Percentiles rank a stretch among this genome's conserved stretches.
Evolutionary conservation across 2,329 filamentous ascomycete genomes (phyloP).

Genomic region (Phyllachora maydis): DNA sequence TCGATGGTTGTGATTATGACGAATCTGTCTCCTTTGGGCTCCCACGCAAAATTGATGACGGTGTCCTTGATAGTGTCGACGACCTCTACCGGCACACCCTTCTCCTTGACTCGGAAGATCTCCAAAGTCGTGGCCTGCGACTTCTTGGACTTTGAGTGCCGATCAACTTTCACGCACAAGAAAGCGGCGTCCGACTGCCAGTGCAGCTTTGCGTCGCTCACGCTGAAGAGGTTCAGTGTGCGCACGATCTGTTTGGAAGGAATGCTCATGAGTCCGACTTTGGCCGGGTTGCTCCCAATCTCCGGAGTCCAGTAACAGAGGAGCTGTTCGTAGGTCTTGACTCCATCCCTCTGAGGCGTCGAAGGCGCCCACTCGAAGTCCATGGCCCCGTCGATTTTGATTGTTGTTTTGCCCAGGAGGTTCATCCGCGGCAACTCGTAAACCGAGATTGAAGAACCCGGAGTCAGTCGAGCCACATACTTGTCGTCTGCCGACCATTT

Average conservation of each 20-base stretch:
- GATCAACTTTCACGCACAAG: slow-evolving; percentile 94
- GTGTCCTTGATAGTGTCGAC: slow-evolving; percentile 96
- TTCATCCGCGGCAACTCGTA: slow-evolving; percentile 79
- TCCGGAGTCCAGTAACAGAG: slow-evolving; percentile 99
- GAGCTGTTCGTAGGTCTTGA: slow-evolving; percentile 88
- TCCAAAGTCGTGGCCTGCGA: slow-evolving; percentile 91
- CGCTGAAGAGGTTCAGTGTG: slow-evolving; percentile 93
- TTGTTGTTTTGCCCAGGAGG: slow-evolving; percentile 74
- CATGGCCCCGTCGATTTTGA: slow-evolving; percentile 92
- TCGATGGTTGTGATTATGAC: slow-evolving; percentile 92
- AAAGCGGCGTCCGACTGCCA: slow-evolving; percentile 94
- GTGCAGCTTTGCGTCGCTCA: slow-evolving; percentile 92
- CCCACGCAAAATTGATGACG: slow-evolving; percentile 99
- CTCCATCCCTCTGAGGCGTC: slow-evolving; percentile 56
- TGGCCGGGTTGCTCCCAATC: slow-evolving; percentile 91
- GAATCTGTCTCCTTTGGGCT: slow-evolving; percentile 93
- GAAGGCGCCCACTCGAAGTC: slow-evolving; percentile 97
- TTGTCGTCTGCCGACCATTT: slow-evolving; percentile 98
- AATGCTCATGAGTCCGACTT: slow-evolving; percentile 90
- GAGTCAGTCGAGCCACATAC: slow-evolving; percentile 83
- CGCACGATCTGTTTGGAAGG: slow-evolving; percentile 88
- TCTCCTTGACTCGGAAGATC: slow-evolving; percentile 93
- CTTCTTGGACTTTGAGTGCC: slow-evolving; percentile 98
- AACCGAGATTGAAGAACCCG: slow-evolving; percentile 82
- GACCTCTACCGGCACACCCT: slow-evolving; percentile 94